A percentile compares a stretch with the other conserved stretches of the same genome.
These are phyloP conservation scores for Pugionium dolabratum DNA, from an alignment of 345 rosid species.

Conservation along the genomic window DNA sequence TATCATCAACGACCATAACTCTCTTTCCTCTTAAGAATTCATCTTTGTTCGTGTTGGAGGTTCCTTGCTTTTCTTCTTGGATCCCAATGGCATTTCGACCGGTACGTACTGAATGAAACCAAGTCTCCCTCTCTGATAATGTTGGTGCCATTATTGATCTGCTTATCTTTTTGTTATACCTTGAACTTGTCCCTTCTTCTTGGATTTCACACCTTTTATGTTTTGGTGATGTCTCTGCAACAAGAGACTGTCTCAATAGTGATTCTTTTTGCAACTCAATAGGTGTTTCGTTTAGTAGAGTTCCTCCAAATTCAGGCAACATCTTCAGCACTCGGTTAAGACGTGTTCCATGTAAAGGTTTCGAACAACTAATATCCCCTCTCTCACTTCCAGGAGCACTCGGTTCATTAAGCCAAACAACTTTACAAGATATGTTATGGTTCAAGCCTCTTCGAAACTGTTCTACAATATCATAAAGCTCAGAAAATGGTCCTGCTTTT, in stretches of 20 bases:
- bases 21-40: slow-evolving; percentile 56
- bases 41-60: slow-evolving; percentile 6
- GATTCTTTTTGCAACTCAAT: slow-evolving; percentile 35
- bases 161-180: slow-evolving; percentile 32
- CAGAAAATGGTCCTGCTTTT: slow-evolving; percentile 47
- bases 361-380: slow-evolving; percentile 40
- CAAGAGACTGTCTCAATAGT: slow-evolving; percentile 11
- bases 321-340: slow-evolving; percentile 48
- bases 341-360: slow-evolving; percentile 81
- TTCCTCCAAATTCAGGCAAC: slow-evolving; percentile 65
- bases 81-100: slow-evolving; percentile 5
- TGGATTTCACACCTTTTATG: slow-evolving; percentile 26
- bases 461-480: slow-evolving; percentile 41
- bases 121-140: neutral
- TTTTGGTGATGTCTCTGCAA: slow-evolving; percentile 1
- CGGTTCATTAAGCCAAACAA: slow-evolving; percentile 70
- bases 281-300: slow-evolving; percentile 22
- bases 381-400: slow-evolving; percentile 3
- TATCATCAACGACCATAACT: slow-evolving; percentile 67
- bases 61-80: slow-evolving; percentile 18
- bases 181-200: slow-evolving; percentile 37
- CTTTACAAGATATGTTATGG: slow-evolving; percentile 43
- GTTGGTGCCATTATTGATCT: slow-evolving; percentile 32
- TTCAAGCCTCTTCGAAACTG: slow-evolving; percentile 51
- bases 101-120: slow-evolving; percentile 2